phyloP scores from a whole-genome alignment of 257 asterid species.

The Forsythia suspensa region DNA sequence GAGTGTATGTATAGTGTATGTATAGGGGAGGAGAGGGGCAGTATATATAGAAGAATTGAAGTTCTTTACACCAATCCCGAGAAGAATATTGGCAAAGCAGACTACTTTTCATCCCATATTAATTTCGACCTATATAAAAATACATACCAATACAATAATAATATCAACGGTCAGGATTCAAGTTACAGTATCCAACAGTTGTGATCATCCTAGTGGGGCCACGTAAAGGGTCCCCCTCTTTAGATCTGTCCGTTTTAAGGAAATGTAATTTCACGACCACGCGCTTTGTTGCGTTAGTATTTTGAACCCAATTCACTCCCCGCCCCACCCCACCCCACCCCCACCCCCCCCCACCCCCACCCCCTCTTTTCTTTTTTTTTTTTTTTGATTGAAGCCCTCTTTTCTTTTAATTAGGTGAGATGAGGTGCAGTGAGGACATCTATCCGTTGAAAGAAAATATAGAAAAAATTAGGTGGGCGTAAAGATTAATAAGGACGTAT shows the following conservation, averaged over 20 bases:
- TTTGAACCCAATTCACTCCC: too few relatives aligned
- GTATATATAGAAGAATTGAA: constrained; percentile 65
- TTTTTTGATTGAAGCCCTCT: too few relatives aligned
- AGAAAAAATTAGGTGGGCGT: too few relatives aligned
- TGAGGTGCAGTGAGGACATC: too few relatives aligned
- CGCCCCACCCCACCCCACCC: too few relatives aligned
- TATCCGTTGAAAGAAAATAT: too few relatives aligned
- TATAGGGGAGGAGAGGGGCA: constrained; percentile 30
- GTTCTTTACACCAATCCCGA: constrained; percentile 85
- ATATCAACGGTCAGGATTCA: constrained; percentile 32
- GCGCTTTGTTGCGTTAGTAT: neutral
- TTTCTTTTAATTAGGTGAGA: too few relatives aligned
- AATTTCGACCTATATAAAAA: neutral
- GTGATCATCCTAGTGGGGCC: constrained; percentile 18
- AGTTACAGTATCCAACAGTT: constrained; percentile 39
- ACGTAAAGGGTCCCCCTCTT: constrained; percentile 23
- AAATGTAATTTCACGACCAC: constrained; percentile 20
- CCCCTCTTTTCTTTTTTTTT: too few relatives aligned
- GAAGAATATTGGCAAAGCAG: constrained; percentile 73
- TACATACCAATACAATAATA: neutral
- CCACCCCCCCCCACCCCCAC: too few relatives aligned
- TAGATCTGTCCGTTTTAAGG: constrained; percentile 43
- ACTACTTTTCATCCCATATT: constrained; percentile 17
- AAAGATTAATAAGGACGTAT: too few relatives aligned
- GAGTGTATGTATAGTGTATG: neutral